Percentiles rank a stretch among this genome's conserved stretches.
phyloP scores from a whole-genome alignment of 2,329 filamentous ascomycete species.

The Cordyceps sp. region DNA sequence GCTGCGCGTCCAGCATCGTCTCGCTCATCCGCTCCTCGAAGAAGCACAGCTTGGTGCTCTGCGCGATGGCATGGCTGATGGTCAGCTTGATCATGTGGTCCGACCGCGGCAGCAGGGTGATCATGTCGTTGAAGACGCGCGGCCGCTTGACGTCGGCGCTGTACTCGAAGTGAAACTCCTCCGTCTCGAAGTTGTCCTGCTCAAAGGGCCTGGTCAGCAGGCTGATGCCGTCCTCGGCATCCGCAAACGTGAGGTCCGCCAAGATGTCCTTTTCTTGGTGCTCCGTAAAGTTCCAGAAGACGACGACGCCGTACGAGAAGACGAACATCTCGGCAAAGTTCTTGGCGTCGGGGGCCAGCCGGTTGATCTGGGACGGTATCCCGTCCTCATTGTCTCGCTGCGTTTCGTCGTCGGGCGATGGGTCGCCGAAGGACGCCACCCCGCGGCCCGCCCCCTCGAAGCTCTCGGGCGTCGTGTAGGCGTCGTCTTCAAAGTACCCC shows the following conservation, averaged over 20 bases:
- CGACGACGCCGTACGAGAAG: slow-evolving; percentile 91
- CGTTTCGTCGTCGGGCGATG: slow-evolving; percentile 11
- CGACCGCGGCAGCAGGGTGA: slow-evolving; percentile 71
- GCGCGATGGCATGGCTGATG: slow-evolving; percentile 92
- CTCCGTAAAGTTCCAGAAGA: slow-evolving; percentile 98
- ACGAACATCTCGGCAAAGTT: slow-evolving; percentile 91
- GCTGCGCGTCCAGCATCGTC: slow-evolving; percentile 84
- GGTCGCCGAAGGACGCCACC: slow-evolving; percentile 15
- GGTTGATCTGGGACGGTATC: slow-evolving; percentile 31
- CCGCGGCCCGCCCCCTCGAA: slow-evolving; percentile 13
- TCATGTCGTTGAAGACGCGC: slow-evolving; percentile 98
- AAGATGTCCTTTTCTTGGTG: slow-evolving; percentile 92
- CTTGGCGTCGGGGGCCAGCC: slow-evolving; percentile 53
- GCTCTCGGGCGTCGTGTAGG: slow-evolving; percentile 24
- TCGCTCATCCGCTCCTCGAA: slow-evolving; percentile 94
- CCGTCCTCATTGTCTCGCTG: slow-evolving; percentile 21
- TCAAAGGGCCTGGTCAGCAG: slow-evolving; percentile 66
- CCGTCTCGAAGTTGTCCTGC: slow-evolving; percentile 87
- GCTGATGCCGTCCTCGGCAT: slow-evolving; percentile 43
- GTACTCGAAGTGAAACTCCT: slow-evolving; percentile 98
- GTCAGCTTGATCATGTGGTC: slow-evolving; percentile 99
- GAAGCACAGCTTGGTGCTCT: slow-evolving; percentile 89
- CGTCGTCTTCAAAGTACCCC: slow-evolving; percentile 71
- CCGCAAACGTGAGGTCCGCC: slow-evolving; percentile 82
- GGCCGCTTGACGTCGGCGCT: slow-evolving; percentile 72